phyloP scores from a whole-genome alignment of 257 asterid genomes.

The Solanum appendiculatum region DNA sequence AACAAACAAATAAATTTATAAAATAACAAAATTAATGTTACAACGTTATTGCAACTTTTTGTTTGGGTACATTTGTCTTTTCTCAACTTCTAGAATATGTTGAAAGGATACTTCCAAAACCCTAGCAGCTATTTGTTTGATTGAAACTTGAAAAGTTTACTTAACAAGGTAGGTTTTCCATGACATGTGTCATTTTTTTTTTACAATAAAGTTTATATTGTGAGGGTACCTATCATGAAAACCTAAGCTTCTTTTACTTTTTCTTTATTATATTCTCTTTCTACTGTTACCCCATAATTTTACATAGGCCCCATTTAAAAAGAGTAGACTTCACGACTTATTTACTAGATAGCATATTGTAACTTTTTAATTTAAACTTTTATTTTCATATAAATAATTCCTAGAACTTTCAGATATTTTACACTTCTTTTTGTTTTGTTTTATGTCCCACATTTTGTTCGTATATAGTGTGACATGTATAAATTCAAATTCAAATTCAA shows the following conservation, averaged over 20 bases:
- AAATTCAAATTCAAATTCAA: rapidly evolving
- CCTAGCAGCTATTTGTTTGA: not conserved
- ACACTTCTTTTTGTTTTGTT: too few species aligned
- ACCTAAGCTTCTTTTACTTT: not conserved
- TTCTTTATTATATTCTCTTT: not conserved
- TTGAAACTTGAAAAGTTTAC: not conserved
- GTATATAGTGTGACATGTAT: too few species aligned
- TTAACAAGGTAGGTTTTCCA: not conserved
- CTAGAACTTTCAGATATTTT: not conserved
- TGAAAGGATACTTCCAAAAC: not conserved
- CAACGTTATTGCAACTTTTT: not conserved
- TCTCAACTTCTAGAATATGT: not conserved
- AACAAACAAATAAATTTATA: not conserved
- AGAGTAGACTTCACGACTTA: not conserved
- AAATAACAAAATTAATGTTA: not conserved
- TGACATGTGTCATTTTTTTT: not conserved
- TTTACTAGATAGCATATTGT: not conserved
- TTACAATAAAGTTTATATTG: not conserved
- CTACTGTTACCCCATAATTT: not conserved
- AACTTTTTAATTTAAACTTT: too few species aligned
- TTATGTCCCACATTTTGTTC: too few species aligned
- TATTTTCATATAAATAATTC: not conserved
- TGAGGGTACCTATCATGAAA: not conserved
- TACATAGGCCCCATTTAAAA: not conserved
- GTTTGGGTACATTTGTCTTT: not conserved